Base-by-base conservation (phyloP, 1,139 yeast species). In the Suhomyces bokatorum region DNA sequence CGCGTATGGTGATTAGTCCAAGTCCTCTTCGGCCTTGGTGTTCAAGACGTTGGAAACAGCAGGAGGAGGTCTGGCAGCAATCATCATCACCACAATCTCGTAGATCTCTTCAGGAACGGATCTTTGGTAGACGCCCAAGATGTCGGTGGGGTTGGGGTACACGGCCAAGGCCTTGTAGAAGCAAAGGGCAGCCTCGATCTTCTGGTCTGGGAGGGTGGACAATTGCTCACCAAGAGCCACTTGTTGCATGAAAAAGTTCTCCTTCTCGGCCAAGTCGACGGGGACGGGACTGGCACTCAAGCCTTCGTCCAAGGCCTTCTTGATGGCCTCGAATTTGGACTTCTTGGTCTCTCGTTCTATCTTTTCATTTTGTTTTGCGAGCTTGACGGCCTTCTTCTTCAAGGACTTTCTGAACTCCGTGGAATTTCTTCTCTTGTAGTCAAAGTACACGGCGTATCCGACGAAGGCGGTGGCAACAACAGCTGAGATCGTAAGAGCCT, bases 121-220 rank as follows among this genome's bases (percentile, higher is more conserved):
- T 74, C 86, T 86, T 73, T 91, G 97, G 71, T 88, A 91, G 58
- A 93, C 84, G 38, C 85, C 85, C 64, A 93, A 77, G 56, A 93
- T 80, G 57, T 89, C 97, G 47, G 95, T 85, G 46, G 98, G 99
- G 67, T 87, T 87, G 50, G 99, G 98, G 67, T 91, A 93, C 41
- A 90, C 91, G 31, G 88, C 81, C 62, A 93, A 77, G n/a, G 97
- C 98, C 68, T 90, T 87, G 79, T 93, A 93, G 78, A 90, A 93
- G 57, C 87, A 81, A 55, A 90, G 74, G 35, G 98, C 98, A 35
- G 97, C 85, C 47, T 84, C 88, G 51, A 85, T 67, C 64, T 83
- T 85, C 56, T 76, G 73, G 50, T 79, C 81, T 51, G 86, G 81
- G 35, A 72, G 63, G 39, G 70, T 65, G 45, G 85, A 77, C 52